Evolutionary conservation across 345 rosid genomes (phyloP).

Genomic region (Aethionema arabicum): DNA sequence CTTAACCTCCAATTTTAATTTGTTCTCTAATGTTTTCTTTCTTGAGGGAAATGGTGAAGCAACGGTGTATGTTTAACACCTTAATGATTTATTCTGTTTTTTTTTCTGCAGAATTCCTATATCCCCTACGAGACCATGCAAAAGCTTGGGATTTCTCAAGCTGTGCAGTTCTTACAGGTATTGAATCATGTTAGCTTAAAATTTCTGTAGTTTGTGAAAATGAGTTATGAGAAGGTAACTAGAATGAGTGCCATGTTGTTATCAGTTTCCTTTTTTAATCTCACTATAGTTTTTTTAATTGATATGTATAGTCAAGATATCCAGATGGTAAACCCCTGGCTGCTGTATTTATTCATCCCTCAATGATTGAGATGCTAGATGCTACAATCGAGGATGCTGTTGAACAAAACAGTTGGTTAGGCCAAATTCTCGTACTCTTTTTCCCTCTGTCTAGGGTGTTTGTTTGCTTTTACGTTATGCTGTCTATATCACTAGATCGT

Average conservation of each 20-base stretch:
- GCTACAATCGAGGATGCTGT: slow-evolving; percentile 80
- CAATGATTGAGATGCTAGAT: slow-evolving; percentile 89
- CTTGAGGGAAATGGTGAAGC: slow-evolving; percentile 12
- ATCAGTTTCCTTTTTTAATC: slow-evolving; percentile 29
- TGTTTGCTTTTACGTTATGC: neutral
- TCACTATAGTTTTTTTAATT: slow-evolving; percentile 45
- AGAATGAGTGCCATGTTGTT: slow-evolving; percentile 1
- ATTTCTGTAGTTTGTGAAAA: slow-evolving; percentile 21
- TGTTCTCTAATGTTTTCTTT: slow-evolving; percentile 17
- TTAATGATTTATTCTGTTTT: slow-evolving; percentile 24
- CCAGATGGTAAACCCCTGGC: slow-evolving; percentile 77
- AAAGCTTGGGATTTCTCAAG: slow-evolving; percentile 90
- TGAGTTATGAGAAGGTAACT: neutral
- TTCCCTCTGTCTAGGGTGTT: slow-evolving; percentile 1
- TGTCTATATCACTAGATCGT: slow-evolving; percentile 8
- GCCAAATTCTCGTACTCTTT: slow-evolving; percentile 8
- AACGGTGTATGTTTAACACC: neutral
- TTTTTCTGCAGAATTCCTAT: slow-evolving; percentile 71
- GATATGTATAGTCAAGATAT: slow-evolving; percentile 84
- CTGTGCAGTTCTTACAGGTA: slow-evolving; percentile 92
- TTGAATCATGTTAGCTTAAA: slow-evolving; percentile 24
- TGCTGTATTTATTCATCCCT: slow-evolving; percentile 78
- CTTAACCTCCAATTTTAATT: slow-evolving; percentile 5
- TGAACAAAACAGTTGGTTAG: slow-evolving; percentile 90
- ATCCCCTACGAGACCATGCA: slow-evolving; percentile 70